A percentile compares a stretch with the other conserved stretches of the same genome.
Evolutionary conservation across 78 protist species (phyloP).

Genomic region (Guillardia theta): DNA sequence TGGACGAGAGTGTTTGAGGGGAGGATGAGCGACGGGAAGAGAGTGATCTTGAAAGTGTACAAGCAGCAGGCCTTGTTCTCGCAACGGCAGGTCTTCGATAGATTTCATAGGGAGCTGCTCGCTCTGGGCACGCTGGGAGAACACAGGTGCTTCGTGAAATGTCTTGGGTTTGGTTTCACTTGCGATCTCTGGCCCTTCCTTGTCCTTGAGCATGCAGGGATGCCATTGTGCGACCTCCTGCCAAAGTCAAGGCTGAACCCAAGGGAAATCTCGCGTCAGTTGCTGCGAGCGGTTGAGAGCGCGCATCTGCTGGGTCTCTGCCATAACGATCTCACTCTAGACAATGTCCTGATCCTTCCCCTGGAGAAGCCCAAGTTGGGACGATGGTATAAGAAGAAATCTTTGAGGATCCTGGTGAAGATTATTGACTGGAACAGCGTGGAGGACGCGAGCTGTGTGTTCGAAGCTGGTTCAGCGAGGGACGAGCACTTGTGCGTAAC

Average conservation of each 20-base stretch:
- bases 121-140: background rate
- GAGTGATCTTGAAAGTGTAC: background rate
- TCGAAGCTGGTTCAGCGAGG: no score
- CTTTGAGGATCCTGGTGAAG: background rate
- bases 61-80: background rate
- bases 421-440: background rate
- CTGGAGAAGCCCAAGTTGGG: background rate
- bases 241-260: background rate
- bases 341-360: background rate
- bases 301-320: background rate
- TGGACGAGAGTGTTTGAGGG: background rate
- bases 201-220: background rate
- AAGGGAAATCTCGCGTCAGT: background rate
- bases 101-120: background rate
- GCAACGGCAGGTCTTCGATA: background rate
- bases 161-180: background rate
- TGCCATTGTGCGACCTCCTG: background rate
- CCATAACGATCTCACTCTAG: background rate
- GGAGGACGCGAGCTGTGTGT: no score
- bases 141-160: background rate
- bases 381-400: background rate
- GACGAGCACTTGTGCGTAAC: no score
- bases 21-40: background rate
- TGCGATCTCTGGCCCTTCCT: background rate
- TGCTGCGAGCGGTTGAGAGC: background rate